Evolutionary conservation across 805 yeast genomes (phyloP), one percentile per base, ranked within the genome.

Genomic region (Metschnikowia kunwiensis): DNA sequence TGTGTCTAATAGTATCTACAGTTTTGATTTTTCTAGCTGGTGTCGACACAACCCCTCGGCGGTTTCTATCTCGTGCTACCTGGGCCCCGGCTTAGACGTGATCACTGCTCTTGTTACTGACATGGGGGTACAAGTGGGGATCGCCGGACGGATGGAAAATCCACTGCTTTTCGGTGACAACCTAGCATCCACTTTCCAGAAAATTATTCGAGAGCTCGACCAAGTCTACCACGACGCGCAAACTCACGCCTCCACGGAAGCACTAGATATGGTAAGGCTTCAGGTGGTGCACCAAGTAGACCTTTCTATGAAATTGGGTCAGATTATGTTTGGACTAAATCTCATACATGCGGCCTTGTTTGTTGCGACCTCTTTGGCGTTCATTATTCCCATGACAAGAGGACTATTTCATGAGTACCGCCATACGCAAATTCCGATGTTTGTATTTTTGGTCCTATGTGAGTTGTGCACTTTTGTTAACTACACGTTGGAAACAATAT

Each of bases 101-200:
- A 54, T 72, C 7, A 59, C 74, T 6, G 69, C 70, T 10, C 54
- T 75, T 11, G 60, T 75, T 8, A 61, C 69, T 38, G 82, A 77
- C 53, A 63, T 78, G 9, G 78, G 77, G 4, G 57, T 56, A 2
- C 77, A 70, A 43, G 54, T 73, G 26, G 72, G 68, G 7, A 51
- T 53, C 17, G 52, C 68, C 17, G 65, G 77, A 4, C 58, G 60
- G 31, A 51, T 63, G 38, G 62, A 69, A 5, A 62, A 71, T 43
- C 57, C 71, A 5, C 27, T 31, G 2, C 44, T 40, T 15, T 46
- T 54, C 20, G 54, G 46, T 7, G 9, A 19, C 8, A 30, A 35
- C 5, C 27, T 44, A 16, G 42, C 43, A 2, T 14, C 27, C 8
- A 36, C 46, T 2, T 46, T 44, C 37, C 19, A 21, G 12, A 36